phyloP scores from a whole-genome alignment of 331 rosid genomes.

The Arachis monticola region DNA sequence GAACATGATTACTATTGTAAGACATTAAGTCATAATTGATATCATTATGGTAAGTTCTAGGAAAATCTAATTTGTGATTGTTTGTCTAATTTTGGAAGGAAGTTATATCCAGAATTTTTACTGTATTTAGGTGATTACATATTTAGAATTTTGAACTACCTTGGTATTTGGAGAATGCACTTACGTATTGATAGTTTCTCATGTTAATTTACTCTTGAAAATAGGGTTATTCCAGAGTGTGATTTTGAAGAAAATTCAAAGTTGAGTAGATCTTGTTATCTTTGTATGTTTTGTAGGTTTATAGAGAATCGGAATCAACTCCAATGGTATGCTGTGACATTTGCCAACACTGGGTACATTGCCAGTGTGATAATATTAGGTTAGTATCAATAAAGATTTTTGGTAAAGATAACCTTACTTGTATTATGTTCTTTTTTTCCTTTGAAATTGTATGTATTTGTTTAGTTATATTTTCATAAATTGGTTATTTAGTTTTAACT shows the following conservation, averaged over 20 bases:
- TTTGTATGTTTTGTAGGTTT: constrained; percentile 65
- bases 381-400: constrained; percentile 32
- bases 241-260: constrained; percentile 50
- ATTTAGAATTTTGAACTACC: background rate
- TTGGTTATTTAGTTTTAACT: background rate
- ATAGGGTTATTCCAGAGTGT: constrained; percentile 30
- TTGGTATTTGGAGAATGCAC: constrained; percentile 7
- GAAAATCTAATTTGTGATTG: constrained; percentile 20
- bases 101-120: constrained; percentile 20
- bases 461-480: constrained; percentile 2
- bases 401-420: constrained; percentile 14
- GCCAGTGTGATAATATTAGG: constrained; percentile 98
- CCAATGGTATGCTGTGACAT: constrained; percentile 99
- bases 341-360: constrained; percentile 99
- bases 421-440: background rate
- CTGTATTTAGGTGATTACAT: background rate
- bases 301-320: constrained; percentile 71
- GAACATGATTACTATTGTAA: background rate
- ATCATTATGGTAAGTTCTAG: background rate
- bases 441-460: background rate
- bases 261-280: constrained; percentile 28
- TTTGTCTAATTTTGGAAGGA: background rate
- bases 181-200: constrained; percentile 5
- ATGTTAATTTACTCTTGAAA: background rate
- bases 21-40: background rate